Conservation (phyloP, 176 grass and related monocot genomes). For the Musa beccarii region DNA sequence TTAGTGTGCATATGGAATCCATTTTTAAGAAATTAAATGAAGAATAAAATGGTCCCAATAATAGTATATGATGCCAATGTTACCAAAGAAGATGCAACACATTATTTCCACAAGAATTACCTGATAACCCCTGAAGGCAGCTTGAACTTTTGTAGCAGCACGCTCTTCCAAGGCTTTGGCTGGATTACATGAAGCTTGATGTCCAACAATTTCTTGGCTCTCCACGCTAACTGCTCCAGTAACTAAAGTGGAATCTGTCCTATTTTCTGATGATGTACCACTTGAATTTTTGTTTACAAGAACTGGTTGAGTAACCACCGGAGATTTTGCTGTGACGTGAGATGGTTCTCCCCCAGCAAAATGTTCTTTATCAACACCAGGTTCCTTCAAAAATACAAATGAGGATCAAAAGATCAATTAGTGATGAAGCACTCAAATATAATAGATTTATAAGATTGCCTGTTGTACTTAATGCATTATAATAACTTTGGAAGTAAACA, state of each 20-base stretch:
- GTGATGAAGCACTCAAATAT: neutral
- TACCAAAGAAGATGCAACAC: no score
- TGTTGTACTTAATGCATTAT: no score
- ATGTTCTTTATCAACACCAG: constrained; percentile 36
- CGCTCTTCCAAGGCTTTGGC: constrained; percentile 49
- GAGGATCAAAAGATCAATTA: neutral
- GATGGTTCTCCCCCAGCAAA: constrained; percentile 18
- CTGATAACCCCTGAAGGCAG: constrained; percentile 77
- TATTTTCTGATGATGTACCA: constrained; percentile 26
- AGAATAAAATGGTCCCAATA: no score
- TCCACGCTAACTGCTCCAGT: constrained; percentile 26
- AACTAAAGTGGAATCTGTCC: constrained; percentile 35
- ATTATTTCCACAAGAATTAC: constrained; percentile 26
- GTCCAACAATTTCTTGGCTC: constrained; percentile 21
- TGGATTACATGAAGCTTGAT: constrained; percentile 17
- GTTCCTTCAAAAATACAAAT: constrained; percentile 32
- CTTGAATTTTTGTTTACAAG: constrained; percentile 41
- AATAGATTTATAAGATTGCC: neutral
- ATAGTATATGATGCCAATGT: no score
- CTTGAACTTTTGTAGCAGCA: constrained; percentile 72
- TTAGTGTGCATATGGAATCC: no score
- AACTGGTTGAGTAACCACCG: constrained; percentile 69
- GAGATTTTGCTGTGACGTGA: constrained; percentile 36
- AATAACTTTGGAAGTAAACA: no score
- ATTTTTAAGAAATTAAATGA: no score